Evolutionary conservation across 495 filamentous ascomycete genomes (phyloP).

Genomic region (Penicillium argentinense): DNA sequence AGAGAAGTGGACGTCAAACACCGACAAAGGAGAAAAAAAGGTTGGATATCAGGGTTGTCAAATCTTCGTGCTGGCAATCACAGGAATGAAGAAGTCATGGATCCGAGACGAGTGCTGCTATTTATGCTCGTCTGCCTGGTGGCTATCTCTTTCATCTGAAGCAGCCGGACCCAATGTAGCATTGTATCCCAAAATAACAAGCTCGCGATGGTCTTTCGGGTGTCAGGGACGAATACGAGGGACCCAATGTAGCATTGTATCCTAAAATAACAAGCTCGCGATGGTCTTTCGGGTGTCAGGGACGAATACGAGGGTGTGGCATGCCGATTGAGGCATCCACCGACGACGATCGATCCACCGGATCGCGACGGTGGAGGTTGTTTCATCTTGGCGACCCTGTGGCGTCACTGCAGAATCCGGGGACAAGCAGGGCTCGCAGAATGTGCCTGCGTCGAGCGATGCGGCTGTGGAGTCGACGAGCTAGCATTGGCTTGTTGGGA

Average conservation of each 20-base stretch:
- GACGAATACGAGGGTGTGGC: constrained; percentile 8
- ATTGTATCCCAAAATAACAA: constrained; percentile 30
- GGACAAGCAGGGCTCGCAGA: not conserved
- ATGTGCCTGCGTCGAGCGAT: not conserved
- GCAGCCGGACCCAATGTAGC: too few species aligned
- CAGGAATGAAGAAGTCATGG: too few species aligned
- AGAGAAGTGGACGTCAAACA: too few species aligned
- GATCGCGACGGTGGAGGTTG: not conserved
- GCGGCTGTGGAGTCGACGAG: too few species aligned
- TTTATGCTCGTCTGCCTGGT: too few species aligned
- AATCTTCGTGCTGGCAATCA: too few species aligned
- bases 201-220: constrained; percentile 1
- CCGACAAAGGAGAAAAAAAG: too few species aligned
- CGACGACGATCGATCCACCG: constrained; percentile 10
- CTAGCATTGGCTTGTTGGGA: too few species aligned
- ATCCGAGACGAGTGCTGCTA: too few species aligned
- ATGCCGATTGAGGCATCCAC: constrained; percentile 1
- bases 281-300: not conserved
- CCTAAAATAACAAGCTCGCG: constrained; percentile 15
- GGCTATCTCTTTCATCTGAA: not conserved
- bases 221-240: constrained; percentile 10
- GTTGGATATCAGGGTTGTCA: too few species aligned
- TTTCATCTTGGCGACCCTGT: constrained; percentile 5
- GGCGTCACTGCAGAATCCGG: constrained; percentile 4
- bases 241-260: constrained; percentile 42